These are phyloP conservation scores for Mortierella sp. DNA, from an alignment of 371 early-diverging fungal species.

Conservation along the genomic window DNA sequence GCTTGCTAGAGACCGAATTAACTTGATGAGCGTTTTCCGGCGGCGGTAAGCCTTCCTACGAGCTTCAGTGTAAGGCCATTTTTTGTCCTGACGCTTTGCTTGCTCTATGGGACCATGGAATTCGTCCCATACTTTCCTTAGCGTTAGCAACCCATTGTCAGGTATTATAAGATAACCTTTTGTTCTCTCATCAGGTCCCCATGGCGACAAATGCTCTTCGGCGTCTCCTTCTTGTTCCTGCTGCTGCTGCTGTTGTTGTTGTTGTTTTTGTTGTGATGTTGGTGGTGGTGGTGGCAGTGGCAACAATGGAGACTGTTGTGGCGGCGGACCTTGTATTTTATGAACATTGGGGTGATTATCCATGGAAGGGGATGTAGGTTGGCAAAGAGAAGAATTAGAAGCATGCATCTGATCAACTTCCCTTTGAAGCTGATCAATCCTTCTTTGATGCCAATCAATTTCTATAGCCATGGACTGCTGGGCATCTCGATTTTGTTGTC, in stretches of 20 bases:
- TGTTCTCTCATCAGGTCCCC: neutral
- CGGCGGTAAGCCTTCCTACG: conserved; percentile 13
- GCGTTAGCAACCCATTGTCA: conserved; percentile 9
- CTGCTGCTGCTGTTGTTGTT: conserved; percentile 4
- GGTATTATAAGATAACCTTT: conserved; percentile 12
- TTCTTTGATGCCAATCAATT: too few species aligned
- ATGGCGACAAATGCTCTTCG: neutral
- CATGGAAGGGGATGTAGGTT: too few species aligned
- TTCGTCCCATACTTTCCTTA: conserved; percentile 19
- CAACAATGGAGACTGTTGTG: neutral
- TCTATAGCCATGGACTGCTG: too few species aligned
- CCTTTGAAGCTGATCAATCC: too few species aligned
- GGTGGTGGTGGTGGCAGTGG: neutral
- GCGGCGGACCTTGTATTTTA: neutral
- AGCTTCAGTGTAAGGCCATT: conserved; percentile 14
- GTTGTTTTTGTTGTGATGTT: neutral
- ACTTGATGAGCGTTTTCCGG: conserved; percentile 8
- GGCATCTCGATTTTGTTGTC: too few species aligned
- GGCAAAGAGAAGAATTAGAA: too few species aligned
- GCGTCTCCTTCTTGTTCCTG: neutral
- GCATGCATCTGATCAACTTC: too few species aligned
- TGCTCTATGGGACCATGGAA: conserved; percentile 14
- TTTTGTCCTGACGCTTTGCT: conserved; percentile 3
- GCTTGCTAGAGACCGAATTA: neutral
- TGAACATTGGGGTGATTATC: too few species aligned